Evolutionary conservation across 2,329 filamentous ascomycete species (phyloP).

Genomic region (Aureobasidium subglaciale): DNA sequence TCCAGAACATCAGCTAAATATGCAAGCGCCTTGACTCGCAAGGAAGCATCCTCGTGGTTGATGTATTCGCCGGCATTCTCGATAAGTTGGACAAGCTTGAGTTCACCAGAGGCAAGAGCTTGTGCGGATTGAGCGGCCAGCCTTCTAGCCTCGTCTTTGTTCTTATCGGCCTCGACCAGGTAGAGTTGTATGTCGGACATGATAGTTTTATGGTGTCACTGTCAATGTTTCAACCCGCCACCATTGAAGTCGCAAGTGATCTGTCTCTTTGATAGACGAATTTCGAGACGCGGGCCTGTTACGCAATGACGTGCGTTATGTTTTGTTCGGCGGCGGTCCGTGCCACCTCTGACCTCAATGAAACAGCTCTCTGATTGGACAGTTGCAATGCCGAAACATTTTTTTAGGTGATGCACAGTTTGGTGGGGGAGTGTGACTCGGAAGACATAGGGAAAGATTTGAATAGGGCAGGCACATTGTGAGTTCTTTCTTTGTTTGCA

Average conservation of each 20-base stretch:
- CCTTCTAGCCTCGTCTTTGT: conserved; percentile 38
- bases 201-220: conserved; percentile 21
- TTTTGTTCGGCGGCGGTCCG: not conserved
- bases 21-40: conserved; percentile 51
- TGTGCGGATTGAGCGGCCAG: conserved; percentile 39
- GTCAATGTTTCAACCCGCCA: not conserved
- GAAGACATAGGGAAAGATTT: not conserved
- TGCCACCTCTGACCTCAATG: not conserved
- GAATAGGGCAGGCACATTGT: not conserved
- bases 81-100: conserved; percentile 55
- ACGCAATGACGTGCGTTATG: conserved; percentile 1
- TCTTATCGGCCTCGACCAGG: conserved; percentile 43
- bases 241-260: not conserved
- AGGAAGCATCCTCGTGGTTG: conserved; percentile 56
- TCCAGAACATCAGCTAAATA: conserved; percentile 46
- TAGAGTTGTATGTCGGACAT: conserved; percentile 49
- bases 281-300: not conserved
- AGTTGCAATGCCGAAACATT: conserved; percentile 8
- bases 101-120: conserved; percentile 50
- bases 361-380: not conserved
- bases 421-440: conserved; percentile 11
- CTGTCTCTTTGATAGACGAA: not conserved
- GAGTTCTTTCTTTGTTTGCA: not conserved
- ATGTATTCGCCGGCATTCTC: conserved; percentile 60
- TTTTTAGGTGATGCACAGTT: conserved; percentile 1